A percentile compares a stretch with the other conserved stretches of the same genome.
These are phyloP conservation scores for Diplodia mutila DNA, from an alignment of 2,329 filamentous ascomycete species.

Conservation along the genomic window DNA sequence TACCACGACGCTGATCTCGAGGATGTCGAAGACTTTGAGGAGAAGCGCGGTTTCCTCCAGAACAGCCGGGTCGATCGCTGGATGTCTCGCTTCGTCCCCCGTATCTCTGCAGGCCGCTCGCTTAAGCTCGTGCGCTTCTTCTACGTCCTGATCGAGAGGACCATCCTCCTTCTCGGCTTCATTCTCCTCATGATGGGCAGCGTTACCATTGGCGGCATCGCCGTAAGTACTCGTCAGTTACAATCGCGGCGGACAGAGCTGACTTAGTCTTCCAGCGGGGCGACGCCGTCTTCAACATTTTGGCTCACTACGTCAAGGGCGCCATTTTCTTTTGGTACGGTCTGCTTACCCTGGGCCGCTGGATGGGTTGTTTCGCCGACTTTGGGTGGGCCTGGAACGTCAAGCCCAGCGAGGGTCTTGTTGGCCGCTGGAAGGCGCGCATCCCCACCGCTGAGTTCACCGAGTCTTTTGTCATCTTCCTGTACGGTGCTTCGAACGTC, in stretches of 20 bases:
- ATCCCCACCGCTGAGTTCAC: constrained; percentile 82
- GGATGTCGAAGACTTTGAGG: constrained; percentile 51
- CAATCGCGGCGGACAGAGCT: neutral
- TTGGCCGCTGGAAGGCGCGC: constrained; percentile 64
- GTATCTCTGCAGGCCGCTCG: constrained; percentile 57
- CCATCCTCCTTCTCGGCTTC: constrained; percentile 78
- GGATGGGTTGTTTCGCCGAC: constrained; percentile 87
- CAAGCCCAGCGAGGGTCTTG: constrained; percentile 63
- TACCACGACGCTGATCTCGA: constrained; percentile 50
- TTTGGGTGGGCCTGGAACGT: constrained; percentile 96
- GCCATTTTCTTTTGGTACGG: constrained; percentile 95
- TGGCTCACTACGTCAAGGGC: constrained; percentile 94
- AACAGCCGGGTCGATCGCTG: constrained; percentile 54
- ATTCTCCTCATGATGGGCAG: constrained; percentile 72
- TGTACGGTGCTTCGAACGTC: constrained; percentile 87
- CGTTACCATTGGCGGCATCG: constrained; percentile 79
- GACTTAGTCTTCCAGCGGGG: constrained; percentile 59
- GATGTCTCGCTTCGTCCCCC: constrained; percentile 58
- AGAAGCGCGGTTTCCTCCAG: constrained; percentile 52
- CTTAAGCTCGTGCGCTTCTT: constrained; percentile 62
- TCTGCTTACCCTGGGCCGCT: constrained; percentile 81
- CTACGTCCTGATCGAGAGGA: constrained; percentile 73
- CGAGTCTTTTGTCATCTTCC: constrained; percentile 86
- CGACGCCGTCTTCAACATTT: constrained; percentile 72
- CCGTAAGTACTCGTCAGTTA: constrained; percentile 61